Conservation (phyloP, 805 yeast species). For the Myxozyma neotropica region DNA sequence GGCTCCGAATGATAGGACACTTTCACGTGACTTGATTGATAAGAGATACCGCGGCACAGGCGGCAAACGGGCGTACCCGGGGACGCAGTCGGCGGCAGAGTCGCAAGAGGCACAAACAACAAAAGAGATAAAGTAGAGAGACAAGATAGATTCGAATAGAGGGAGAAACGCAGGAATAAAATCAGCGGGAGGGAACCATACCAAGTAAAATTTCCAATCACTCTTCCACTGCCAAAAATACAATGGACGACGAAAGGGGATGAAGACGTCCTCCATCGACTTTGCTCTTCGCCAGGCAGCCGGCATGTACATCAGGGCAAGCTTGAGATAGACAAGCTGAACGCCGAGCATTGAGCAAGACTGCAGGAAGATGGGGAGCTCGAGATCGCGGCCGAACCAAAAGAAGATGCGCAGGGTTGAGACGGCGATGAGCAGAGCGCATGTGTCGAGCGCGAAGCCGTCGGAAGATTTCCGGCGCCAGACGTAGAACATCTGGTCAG, state of each 20-base stretch:
- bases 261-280: slow-evolving; percentile 25
- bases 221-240: slow-evolving; percentile 87
- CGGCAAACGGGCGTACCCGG: background rate
- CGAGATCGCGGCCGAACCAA: slow-evolving; percentile 79
- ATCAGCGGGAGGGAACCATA: slow-evolving; percentile 6
- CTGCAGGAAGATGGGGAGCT: slow-evolving; percentile 74
- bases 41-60: slow-evolving; percentile 9
- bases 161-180: background rate
- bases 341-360: slow-evolving; percentile 82
- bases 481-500: slow-evolving; percentile 75
- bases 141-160: background rate
- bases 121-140: background rate
- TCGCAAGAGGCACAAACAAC: background rate
- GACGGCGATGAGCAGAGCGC: slow-evolving; percentile 86
- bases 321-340: slow-evolving; percentile 64
- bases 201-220: slow-evolving; percentile 50
- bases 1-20: background rate
- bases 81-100: background rate
- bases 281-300: slow-evolving; percentile 29
- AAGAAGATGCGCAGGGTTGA: slow-evolving; percentile 72
- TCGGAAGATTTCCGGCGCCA: slow-evolving; percentile 62
- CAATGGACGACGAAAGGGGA: slow-evolving; percentile 51
- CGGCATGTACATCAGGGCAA: slow-evolving; percentile 52
- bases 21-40: slow-evolving; percentile 6
- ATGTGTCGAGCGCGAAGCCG: slow-evolving; percentile 90